phyloP scores from a whole-genome alignment of 306 rosid species.

The Sphenostylis stenocarpa region DNA sequence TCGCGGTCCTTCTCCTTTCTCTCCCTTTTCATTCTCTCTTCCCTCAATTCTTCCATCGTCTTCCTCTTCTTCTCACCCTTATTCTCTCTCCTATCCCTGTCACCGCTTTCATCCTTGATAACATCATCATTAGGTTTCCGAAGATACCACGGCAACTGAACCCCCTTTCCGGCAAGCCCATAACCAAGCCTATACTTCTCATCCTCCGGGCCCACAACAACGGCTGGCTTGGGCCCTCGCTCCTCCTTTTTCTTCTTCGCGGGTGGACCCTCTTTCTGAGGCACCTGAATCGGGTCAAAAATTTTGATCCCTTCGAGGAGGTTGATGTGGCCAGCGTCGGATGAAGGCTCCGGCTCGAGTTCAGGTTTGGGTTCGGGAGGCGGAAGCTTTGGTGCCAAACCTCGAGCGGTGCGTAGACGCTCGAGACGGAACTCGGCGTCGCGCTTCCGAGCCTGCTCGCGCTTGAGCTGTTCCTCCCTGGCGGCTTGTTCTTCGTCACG shows the following conservation, averaged over 20 bases:
- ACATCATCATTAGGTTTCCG: constrained; percentile 37
- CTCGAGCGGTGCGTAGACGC: constrained; percentile 64
- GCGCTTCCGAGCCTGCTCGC: constrained; percentile 66
- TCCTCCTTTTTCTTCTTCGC: constrained; percentile 73
- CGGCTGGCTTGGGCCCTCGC: constrained; percentile 37
- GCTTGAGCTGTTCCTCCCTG: constrained; percentile 84
- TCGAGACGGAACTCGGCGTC: constrained; percentile 79
- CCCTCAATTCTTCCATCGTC: constrained; percentile 82
- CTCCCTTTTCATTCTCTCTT: constrained; percentile 78
- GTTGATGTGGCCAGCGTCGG: constrained; percentile 66
- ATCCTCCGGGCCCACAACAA: constrained; percentile 68
- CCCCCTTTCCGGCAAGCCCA: constrained; percentile 87
- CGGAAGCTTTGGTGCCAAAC: constrained; percentile 55
- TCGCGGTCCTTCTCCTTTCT: constrained; percentile 81
- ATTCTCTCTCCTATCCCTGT: constrained; percentile 10
- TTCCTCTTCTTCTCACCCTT: constrained; percentile 53
- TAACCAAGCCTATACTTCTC: constrained; percentile 87
- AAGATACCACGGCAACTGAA: constrained; percentile 88
- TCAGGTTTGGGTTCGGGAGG: constrained; percentile 33
- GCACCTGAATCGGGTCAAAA: constrained; percentile 62
- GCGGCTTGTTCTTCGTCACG: constrained; percentile 91
- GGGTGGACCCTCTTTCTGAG: constrained; percentile 32
- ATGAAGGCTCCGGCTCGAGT: background rate
- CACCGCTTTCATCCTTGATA: background rate
- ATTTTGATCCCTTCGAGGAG: constrained; percentile 84